Conservation (phyloP, 1,139 yeast species). For the Diutina catenulata region DNA sequence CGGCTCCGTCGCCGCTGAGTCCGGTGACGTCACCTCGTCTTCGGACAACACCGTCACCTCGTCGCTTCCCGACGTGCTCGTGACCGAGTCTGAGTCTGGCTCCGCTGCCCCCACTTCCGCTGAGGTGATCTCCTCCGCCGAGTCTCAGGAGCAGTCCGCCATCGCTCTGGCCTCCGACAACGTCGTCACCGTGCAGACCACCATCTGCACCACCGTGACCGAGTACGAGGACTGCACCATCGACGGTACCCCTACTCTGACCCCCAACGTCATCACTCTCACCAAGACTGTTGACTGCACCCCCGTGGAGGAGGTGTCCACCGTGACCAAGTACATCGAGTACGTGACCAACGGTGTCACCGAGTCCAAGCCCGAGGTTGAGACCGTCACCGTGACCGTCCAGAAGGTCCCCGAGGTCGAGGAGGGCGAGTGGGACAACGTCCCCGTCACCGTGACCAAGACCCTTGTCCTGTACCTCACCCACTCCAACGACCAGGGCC, state of each 20-base stretch:
- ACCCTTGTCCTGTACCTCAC: slow-evolving; percentile 2
- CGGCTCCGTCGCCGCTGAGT: neutral
- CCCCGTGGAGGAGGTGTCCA: neutral
- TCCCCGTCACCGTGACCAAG: slow-evolving; percentile 2
- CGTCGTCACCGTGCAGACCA: slow-evolving; percentile 4
- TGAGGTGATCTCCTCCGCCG: too few species aligned
- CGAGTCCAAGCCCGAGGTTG: neutral
- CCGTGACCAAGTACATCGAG: neutral
- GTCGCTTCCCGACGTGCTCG: too few species aligned
- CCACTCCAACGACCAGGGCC: neutral
- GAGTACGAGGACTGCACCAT: slow-evolving; percentile 4
- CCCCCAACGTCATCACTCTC: slow-evolving; percentile 3
- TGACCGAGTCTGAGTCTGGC: too few species aligned
- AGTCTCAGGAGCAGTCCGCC: too few species aligned
- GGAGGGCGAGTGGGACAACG: slow-evolving; percentile 2
- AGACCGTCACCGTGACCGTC: neutral
- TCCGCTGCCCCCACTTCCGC: too few species aligned
- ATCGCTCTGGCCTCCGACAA: neutral
- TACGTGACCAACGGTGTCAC: neutral
- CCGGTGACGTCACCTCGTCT: neutral
- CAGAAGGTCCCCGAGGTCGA: neutral
- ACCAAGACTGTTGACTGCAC: slow-evolving; percentile 4
- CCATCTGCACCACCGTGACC: slow-evolving; percentile 4
- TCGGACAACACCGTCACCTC: neutral
- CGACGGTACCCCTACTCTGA: slow-evolving; percentile 1